These are phyloP conservation scores for Phytophthora ramorum DNA, from an alignment of 352 stramenopile species.

Conservation along the genomic window DNA sequence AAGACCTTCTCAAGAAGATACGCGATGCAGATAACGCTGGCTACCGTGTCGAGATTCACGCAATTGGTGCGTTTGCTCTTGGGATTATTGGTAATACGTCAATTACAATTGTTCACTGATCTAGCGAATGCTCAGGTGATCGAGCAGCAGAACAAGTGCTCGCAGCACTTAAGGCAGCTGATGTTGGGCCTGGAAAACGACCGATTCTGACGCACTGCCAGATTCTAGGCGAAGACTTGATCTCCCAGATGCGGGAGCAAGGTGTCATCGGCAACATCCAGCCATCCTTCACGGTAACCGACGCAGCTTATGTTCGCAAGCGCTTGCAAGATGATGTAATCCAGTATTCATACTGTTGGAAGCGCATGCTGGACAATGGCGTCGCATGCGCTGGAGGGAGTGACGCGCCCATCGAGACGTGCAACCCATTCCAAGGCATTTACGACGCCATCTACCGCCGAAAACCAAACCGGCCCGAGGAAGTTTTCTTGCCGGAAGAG, in stretches of 20 bases:
- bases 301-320: slow-evolving; percentile 83
- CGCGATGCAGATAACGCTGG: slow-evolving; percentile 54
- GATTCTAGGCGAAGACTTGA: slow-evolving; percentile 78
- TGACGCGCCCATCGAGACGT: slow-evolving; percentile 88
- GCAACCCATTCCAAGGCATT: slow-evolving; percentile 89
- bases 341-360: slow-evolving; percentile 85
- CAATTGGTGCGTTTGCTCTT: slow-evolving; percentile 65
- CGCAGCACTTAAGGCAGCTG: slow-evolving; percentile 59
- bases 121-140: slow-evolving; percentile 48
- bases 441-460: slow-evolving; percentile 88
- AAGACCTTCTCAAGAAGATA: slow-evolving; percentile 70
- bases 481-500: slow-evolving; percentile 72
- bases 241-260: slow-evolving; percentile 71
- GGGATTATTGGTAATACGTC: not conserved
- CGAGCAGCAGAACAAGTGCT: slow-evolving; percentile 81
- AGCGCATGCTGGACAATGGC: slow-evolving; percentile 76
- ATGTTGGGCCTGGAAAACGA: slow-evolving; percentile 55
- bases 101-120: slow-evolving; percentile 1
- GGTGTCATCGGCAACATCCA: slow-evolving; percentile 91
- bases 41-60: slow-evolving; percentile 90
- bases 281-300: slow-evolving; percentile 89
- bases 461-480: slow-evolving; percentile 52
- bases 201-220: slow-evolving; percentile 92
- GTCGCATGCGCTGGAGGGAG: slow-evolving; percentile 85
- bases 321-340: slow-evolving; percentile 67